phyloP scores from a whole-genome alignment of 768 basidiomycete species.

The Trametes punicea region DNA sequence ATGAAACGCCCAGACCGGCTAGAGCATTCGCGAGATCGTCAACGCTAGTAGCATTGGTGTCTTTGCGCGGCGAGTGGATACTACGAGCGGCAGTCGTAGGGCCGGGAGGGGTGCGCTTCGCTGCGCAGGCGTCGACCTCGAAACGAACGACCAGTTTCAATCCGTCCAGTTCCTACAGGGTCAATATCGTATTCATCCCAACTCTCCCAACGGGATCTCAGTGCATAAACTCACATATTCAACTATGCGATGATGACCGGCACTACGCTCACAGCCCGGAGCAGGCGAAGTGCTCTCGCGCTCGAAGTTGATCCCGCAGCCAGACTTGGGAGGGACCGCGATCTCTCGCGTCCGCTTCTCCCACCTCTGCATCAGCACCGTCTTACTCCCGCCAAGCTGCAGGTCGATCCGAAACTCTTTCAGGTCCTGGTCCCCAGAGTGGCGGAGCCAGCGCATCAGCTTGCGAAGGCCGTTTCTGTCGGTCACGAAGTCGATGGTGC shows the following conservation, averaged over 20 bases:
- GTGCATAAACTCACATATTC: constrained; percentile 25
- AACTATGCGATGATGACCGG: constrained; percentile 25
- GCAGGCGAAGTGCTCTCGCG: constrained; percentile 15
- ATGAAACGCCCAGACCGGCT: constrained; percentile 13
- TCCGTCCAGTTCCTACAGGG: constrained; percentile 20
- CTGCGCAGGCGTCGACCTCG: constrained; percentile 29
- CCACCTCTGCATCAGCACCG: constrained; percentile 60
- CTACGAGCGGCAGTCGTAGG: no score
- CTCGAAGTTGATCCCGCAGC: constrained; percentile 63
- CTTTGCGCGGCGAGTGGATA: not conserved
- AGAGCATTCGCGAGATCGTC: constrained; percentile 26
- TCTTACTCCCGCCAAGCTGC: constrained; percentile 55
- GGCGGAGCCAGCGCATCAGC: constrained; percentile 52
- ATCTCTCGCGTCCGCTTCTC: constrained; percentile 38
- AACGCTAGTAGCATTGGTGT: not conserved
- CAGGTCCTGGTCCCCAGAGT: constrained; percentile 22
- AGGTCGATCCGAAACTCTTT: constrained; percentile 66
- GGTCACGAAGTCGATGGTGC: constrained; percentile 45
- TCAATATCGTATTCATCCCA: no score
- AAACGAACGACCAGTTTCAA: constrained; percentile 27
- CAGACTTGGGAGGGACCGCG: constrained; percentile 28
- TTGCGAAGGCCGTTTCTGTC: constrained; percentile 68
- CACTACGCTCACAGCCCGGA: constrained; percentile 19
- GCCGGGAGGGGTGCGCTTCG: not conserved
- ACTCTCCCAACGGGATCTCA: not conserved